Evolutionary conservation across 179 eudicot species (phyloP).

Genomic region (Nepenthes alata): DNA sequence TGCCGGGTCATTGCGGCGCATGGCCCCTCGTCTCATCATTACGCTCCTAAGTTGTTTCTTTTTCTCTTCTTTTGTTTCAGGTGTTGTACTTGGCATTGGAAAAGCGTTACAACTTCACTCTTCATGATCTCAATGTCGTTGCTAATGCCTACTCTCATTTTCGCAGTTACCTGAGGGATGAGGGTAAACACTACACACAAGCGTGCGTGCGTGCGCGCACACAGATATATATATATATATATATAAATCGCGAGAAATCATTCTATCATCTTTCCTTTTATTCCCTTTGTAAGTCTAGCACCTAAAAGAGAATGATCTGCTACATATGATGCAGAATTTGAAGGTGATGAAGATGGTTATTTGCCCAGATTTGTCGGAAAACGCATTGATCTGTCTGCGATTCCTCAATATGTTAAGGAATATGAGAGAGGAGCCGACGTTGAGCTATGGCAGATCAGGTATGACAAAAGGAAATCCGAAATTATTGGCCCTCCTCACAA

Average conservation of each 20-base stretch:
- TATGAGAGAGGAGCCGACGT: constrained; percentile 69
- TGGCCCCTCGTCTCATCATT: no score
- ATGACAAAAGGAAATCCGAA: constrained; percentile 6
- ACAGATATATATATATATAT: no score
- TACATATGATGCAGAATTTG: constrained; percentile 20
- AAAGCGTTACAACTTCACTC: constrained; percentile 82
- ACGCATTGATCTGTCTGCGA: constrained; percentile 42
- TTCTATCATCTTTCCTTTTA: no score
- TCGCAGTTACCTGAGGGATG: constrained; percentile 46
- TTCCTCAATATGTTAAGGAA: constrained; percentile 64
- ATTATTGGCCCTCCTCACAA: no score
- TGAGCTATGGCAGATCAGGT: constrained; percentile 66
- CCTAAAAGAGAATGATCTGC: no score
- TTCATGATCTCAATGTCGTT: constrained; percentile 70
- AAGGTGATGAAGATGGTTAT: constrained; percentile 11
- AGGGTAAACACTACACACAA: constrained; percentile 10
- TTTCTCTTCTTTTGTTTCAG: constrained; percentile 21
- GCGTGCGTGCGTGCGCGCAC: no score
- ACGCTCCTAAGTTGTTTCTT: not conserved
- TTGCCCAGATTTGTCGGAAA: constrained; percentile 44
- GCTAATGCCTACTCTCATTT: constrained; percentile 90
- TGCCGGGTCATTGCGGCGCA: no score
- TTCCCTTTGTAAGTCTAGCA: no score
- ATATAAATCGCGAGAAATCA: no score
- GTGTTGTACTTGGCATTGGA: constrained; percentile 78